Evolutionary conservation across 1,284 basidiomycete species (phyloP), one percentile per base, ranked within the genome.

Genomic region (Rhodotorula sp.): DNA sequence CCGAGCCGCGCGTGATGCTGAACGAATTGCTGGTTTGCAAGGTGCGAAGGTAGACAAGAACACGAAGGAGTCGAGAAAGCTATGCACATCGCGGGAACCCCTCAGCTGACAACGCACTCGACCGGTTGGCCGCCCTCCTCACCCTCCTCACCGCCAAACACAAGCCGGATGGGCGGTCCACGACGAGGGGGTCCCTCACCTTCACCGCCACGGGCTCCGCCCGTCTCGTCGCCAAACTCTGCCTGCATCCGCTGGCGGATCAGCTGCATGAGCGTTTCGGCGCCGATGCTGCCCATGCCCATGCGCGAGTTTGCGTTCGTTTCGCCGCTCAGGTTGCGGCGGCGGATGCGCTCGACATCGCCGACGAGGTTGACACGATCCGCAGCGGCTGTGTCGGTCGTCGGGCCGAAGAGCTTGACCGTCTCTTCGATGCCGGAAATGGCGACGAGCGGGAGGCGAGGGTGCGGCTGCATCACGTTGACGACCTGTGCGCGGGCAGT

Each of bases 401-500:
- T 83, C 16, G 91, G 90, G 0, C 88, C 87, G 81, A 93, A 93
- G 54, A 93, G 81, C 85, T 97, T 97, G 72, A 96, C 86, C 1
- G 91, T 92, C 12, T 86, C 84, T 80, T 97, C 94, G 71, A 97
- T 96, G 1, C 94, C 73, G 78, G 90, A 92, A 52, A 91, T 88
- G 2, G 93, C 93, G 44, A 94, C 81, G 42, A 97, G 81, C 0
- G 94, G 93, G 23, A 85, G 70, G 85, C 84, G 79, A 0, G 94
- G 94, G 78, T 97, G 93, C 3, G 88, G 88, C 80, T 93, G 91
- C 72, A 97, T 87, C 41, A 85, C 84, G 80, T 97, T 97, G 56
- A 96, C 93, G 14, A 94, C 88, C 72, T 60, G 59, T 10, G 23
- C 17, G 23, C 9, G 48, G 25, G n/a, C 25, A 19, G 16, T 1